Percentiles rank a stretch among this genome's conserved stretches.
Evolutionary conservation across 345 rosid species (phyloP).

Genomic region (Camelina laxa): DNA sequence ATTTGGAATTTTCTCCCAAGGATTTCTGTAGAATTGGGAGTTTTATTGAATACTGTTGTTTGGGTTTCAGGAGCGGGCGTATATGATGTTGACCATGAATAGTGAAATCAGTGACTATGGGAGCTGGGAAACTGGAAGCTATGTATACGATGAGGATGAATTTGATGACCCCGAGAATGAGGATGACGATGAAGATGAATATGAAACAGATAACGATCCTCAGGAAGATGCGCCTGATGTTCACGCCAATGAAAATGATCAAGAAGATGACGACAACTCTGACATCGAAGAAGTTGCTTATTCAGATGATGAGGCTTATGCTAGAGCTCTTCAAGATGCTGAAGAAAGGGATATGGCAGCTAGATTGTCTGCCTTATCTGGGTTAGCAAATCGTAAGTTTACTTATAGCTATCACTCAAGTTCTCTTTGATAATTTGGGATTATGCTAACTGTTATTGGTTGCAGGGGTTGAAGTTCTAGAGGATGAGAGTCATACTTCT

Average conservation of each 20-base stretch:
- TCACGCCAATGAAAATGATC: slow-evolving; percentile 55
- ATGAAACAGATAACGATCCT: slow-evolving; percentile 50
- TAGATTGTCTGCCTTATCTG: slow-evolving; percentile 76
- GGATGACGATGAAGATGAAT: slow-evolving; percentile 47
- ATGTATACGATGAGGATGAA: slow-evolving; percentile 69
- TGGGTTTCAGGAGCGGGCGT: slow-evolving; percentile 75
- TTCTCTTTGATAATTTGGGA: slow-evolving; percentile 12
- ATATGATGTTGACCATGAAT: slow-evolving; percentile 81
- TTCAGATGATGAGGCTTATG: slow-evolving; percentile 88
- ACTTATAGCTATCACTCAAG: slow-evolving; percentile 13
- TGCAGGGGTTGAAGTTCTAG: slow-evolving; percentile 67
- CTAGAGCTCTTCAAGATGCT: slow-evolving; percentile 91
- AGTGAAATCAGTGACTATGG: slow-evolving; percentile 75
- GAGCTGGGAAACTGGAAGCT: slow-evolving; percentile 85
- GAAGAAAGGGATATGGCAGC: slow-evolving; percentile 90
- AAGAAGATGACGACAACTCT: slow-evolving; percentile 43
- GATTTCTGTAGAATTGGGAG: slow-evolving; percentile 2
- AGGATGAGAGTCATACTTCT: slow-evolving; percentile 58
- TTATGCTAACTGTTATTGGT: slow-evolving; percentile 36
- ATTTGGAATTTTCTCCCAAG: background rate
- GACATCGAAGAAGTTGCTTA: slow-evolving; percentile 58
- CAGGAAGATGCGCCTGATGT: slow-evolving; percentile 66
- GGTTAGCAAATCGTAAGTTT: slow-evolving; percentile 63
- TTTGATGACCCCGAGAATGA: slow-evolving; percentile 61
- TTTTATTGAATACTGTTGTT: slow-evolving; percentile 20